These are phyloP conservation scores for Mycena vulgaris DNA, from an alignment of 768 basidiomycete species.

Conservation along the genomic window DNA sequence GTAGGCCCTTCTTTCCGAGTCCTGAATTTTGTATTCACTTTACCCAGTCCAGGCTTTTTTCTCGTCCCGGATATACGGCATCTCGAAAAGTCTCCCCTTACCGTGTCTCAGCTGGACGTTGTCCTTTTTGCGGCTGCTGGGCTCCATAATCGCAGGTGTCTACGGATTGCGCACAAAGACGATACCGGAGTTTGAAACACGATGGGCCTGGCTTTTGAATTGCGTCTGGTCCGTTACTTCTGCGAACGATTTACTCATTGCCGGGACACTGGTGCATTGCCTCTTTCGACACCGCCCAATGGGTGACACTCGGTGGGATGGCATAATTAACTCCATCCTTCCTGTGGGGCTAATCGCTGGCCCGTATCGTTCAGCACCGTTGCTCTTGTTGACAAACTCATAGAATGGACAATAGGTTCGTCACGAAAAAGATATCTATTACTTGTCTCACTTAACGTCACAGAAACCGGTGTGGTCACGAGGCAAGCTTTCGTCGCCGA, in stretches of 20 bases:
- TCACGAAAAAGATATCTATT: not conserved
- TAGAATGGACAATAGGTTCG: slow-evolving; percentile 24
- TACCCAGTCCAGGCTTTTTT: slow-evolving; percentile 17
- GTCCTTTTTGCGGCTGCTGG: slow-evolving; percentile 14
- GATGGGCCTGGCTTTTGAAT: slow-evolving; percentile 13
- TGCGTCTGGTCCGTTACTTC: slow-evolving; percentile 19
- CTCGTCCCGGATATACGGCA: slow-evolving; percentile 10
- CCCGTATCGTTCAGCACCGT: not conserved
- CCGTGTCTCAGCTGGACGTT: slow-evolving; percentile 22
- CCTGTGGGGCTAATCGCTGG: not conserved
- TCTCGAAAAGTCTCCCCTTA: slow-evolving; percentile 15
- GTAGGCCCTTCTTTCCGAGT: not conserved
- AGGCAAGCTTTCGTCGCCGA: not conserved
- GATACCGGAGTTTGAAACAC: slow-evolving; percentile 9
- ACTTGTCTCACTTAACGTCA: not conserved
- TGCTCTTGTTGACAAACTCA: slow-evolving; percentile 14
- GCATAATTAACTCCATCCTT: not conserved
- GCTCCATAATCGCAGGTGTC: slow-evolving; percentile 6
- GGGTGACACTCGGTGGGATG: not conserved
- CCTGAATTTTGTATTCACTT: not conserved
- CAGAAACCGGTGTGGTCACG: slow-evolving; percentile 23
- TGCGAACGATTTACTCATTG: slow-evolving; percentile 18
- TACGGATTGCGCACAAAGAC: slow-evolving; percentile 12
- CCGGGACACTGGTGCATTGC: slow-evolving; percentile 15
- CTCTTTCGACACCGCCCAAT: slow-evolving; percentile 1